phyloP scores from a whole-genome alignment of 2,329 filamentous ascomycete genomes.

The Lizonia empirigonia region DNA sequence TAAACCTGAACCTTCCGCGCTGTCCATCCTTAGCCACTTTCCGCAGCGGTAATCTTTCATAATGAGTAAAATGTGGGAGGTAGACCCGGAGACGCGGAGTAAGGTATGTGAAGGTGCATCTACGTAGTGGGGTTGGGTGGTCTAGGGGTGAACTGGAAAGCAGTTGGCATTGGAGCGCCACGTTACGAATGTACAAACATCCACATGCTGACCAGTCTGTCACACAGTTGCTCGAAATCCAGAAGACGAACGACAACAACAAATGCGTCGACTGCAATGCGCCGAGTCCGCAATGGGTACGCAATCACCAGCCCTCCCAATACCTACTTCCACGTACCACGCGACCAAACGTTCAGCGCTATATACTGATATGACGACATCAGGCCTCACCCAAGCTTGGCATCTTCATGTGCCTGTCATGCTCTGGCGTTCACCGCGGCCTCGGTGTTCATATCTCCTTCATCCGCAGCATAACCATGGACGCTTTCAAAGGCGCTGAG shows the following conservation, averaged over 20 bases:
- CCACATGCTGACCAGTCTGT: constrained; percentile 23
- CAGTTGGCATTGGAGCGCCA: background rate
- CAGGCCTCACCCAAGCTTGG: constrained; percentile 90
- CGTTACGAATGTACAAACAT: background rate
- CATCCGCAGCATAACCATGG: constrained; percentile 97
- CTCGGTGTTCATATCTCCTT: constrained; percentile 98
- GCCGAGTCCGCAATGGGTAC: constrained; percentile 96
- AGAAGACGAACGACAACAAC: constrained; percentile 88
- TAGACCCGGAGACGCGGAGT: constrained; percentile 94
- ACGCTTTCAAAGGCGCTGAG: constrained; percentile 92
- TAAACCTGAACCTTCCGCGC: background rate
- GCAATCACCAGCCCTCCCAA: constrained; percentile 23
- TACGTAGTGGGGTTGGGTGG: constrained; percentile 13
- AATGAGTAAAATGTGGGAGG: constrained; percentile 90
- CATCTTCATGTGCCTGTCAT: constrained; percentile 97
- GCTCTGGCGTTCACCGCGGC: constrained; percentile 91
- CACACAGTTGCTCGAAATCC: constrained; percentile 80
- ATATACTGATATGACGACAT: constrained; percentile 24
- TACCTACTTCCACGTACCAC: background rate
- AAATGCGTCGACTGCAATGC: constrained; percentile 94
- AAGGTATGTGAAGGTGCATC: constrained; percentile 66
- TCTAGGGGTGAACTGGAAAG: constrained; percentile 12
- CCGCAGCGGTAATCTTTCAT: constrained; percentile 22
- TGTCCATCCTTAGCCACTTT: constrained; percentile 1
- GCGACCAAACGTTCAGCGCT: constrained; percentile 8